Conservation (phyloP, 345 rosid species). For the Eucalyptus fibrosa region DNA sequence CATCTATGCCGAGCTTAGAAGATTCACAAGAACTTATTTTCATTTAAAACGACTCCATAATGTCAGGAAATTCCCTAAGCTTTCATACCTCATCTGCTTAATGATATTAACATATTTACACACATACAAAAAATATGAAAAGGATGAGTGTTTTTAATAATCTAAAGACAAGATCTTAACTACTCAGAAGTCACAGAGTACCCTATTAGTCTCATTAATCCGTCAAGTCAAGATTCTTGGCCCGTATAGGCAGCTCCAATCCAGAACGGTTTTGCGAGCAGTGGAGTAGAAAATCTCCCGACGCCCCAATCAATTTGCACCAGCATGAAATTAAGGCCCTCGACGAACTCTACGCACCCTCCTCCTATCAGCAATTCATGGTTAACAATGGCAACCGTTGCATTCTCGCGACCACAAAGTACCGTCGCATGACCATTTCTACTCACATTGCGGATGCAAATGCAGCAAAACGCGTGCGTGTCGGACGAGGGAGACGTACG, state of each 20-base stretch:
- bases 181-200: not conserved
- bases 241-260: fast-evolving
- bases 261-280: not conserved
- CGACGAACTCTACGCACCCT: too few relatives aligned
- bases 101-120: too few relatives aligned
- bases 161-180: not conserved
- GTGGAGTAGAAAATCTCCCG: too few relatives aligned
- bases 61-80: too few relatives aligned
- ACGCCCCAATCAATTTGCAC: not conserved
- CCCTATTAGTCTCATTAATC: not conserved
- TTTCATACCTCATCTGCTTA: too few relatives aligned
- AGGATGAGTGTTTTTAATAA: too few relatives aligned
- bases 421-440: not conserved
- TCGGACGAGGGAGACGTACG: not conserved
- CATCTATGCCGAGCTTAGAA: not conserved
- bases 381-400: too few relatives aligned
- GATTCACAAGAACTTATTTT: not conserved
- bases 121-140: too few relatives aligned
- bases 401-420: not conserved
- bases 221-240: not conserved
- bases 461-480: too few relatives aligned
- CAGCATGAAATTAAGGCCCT: not conserved
- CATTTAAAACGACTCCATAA: not conserved
- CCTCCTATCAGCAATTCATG: too few relatives aligned
- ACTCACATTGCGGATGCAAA: not conserved